A percentile compares a stretch with the other conserved stretches of the same genome.
Evolutionary conservation across 2,329 filamentous ascomycete genomes (phyloP).

Genomic region (Fusarium kyushuense): DNA sequence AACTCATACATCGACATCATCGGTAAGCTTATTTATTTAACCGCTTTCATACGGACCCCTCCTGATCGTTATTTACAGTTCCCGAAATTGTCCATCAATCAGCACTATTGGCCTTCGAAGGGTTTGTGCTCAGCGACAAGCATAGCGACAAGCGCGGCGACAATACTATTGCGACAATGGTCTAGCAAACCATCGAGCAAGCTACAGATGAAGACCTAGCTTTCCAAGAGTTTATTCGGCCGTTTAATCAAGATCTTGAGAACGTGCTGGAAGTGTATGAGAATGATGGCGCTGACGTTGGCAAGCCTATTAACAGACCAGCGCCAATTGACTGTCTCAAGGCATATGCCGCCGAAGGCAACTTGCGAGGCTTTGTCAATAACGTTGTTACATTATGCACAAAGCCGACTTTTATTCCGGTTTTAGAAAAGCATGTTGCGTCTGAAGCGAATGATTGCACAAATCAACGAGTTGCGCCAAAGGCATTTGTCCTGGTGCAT

Average conservation of each 20-base stretch:
- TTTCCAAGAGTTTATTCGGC: background rate
- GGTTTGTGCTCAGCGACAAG: no score
- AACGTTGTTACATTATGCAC: background rate
- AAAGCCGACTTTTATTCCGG: background rate
- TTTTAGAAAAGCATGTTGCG: background rate
- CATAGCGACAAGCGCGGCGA: no score
- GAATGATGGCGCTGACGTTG: background rate
- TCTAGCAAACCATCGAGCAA: background rate
- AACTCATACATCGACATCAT: background rate
- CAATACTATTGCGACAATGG: background rate
- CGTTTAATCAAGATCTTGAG: background rate
- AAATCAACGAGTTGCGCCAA: no score
- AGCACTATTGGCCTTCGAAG: no score
- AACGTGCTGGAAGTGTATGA: background rate
- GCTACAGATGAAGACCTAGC: no score
- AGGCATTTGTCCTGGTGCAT: background rate
- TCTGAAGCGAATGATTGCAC: no score
- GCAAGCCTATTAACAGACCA: background rate
- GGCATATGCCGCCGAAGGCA: background rate
- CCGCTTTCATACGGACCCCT: no score
- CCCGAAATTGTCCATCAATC: accelerated
- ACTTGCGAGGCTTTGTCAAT: accelerated
- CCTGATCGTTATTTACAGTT: background rate
- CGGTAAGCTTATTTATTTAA: background rate
- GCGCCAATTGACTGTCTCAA: background rate